Conservation (phyloP, 2,329 filamentous ascomycete species). For the Colletotrichum tabaci region DNA sequence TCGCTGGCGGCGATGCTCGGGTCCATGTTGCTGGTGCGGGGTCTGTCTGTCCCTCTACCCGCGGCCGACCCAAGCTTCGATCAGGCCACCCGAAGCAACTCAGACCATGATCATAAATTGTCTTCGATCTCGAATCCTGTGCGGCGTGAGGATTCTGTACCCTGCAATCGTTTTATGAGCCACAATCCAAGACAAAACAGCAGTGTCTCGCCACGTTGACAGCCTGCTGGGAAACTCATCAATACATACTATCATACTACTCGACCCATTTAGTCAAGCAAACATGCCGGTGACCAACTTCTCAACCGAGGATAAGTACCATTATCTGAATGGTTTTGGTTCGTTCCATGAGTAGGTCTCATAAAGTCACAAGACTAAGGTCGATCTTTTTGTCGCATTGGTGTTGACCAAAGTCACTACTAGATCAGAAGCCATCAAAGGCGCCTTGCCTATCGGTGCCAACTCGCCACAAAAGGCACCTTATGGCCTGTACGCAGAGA, state of each 20-base stretch:
- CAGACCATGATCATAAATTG: neutral
- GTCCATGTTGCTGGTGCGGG: neutral
- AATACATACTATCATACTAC: neutral
- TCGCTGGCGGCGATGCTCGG: neutral
- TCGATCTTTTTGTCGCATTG: slow-evolving; percentile 11
- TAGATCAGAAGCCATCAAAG: slow-evolving; percentile 76
- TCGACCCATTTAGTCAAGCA: neutral
- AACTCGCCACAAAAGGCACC: slow-evolving; percentile 82
- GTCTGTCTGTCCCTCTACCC: neutral
- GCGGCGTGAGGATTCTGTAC: neutral
- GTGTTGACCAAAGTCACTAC: neutral
- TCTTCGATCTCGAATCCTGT: too few species aligned
- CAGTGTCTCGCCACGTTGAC: too few species aligned
- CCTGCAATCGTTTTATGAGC: too few species aligned
- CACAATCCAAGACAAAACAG: too few species aligned
- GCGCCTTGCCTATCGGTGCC: slow-evolving; percentile 75
- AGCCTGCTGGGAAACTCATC: too few species aligned
- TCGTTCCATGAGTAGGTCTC: slow-evolving; percentile 75
- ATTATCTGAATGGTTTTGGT: slow-evolving; percentile 78
- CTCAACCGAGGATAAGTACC: slow-evolving; percentile 63
- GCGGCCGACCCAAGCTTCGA: neutral
- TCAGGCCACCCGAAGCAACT: neutral
- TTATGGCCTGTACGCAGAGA: slow-evolving; percentile 79
- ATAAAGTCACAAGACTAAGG: neutral
- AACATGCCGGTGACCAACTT: slow-evolving; percentile 55